Evolutionary conservation across 495 filamentous ascomycete species (phyloP), one percentile per base, ranked within the genome.

Genomic region (Tuber melanosporum): DNA sequence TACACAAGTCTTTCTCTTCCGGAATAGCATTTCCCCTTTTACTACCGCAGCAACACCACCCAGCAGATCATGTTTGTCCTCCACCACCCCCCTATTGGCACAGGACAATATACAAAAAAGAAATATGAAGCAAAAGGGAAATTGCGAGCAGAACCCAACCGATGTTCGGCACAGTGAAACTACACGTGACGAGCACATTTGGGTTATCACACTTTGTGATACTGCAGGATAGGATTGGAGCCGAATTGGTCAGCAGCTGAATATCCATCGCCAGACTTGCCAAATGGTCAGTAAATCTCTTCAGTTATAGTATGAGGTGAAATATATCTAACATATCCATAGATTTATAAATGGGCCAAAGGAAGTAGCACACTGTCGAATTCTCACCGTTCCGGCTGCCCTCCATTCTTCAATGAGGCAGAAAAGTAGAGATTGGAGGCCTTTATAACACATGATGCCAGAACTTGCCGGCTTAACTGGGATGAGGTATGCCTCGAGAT

Each of bases 311-410:
- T 7, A 49, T 2, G 7, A 6, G 22, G 4, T 5, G 1, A 49
- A n/a, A n/a, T n/a, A n/a, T 20, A 49, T 49, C 4, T 49, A 49
- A 49, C 19, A 3, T 49, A 4, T 7, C 10, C 3, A 49, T 49
- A 73, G 6, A 79, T 77, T 32, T 79, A 77, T 22, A 32, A 72
- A 0, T 26, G 45, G 17, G 49, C 49, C 52, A 72, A 75, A 72
- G 20, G 15, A 45, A 45, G 0, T 45, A 9, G 44, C 9, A 45
- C 39, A 39, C 44, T 12, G 14, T 45, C 44, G 15, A 45, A 45
- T 15, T 44, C 43, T 12, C 43, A 44, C 5, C 2, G 7, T 44
- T 44, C 43, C 8, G 43, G 43, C 10, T 8, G 43, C 43, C 43
- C 6, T 12, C 43, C 10, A 44, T 4, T 44, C 43, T 3, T 44